Evolutionary conservation across 495 filamentous ascomycete genomes (phyloP), one percentile per base, ranked within the genome.

Genomic region (Tetracladium setigerum): DNA sequence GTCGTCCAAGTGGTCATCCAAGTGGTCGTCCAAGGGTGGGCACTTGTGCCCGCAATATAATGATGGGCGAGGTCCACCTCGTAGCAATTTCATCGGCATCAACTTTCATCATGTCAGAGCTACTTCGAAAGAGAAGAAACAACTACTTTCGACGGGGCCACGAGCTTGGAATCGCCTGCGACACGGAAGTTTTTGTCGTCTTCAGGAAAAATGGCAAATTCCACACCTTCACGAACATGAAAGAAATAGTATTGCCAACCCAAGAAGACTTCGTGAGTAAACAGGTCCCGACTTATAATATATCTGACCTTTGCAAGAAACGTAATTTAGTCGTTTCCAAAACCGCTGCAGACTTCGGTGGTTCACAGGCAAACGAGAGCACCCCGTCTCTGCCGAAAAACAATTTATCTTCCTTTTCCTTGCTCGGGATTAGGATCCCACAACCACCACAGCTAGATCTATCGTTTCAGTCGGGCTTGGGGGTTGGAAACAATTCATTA

Each of bases 51-150:
- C 10, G 14, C 30, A 7, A 35, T 43, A 36, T 36, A 46, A 36
- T 13, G 14, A 9, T 16, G 17, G 27, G 27, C 38, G 17, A 15
- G 33, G 18, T 33, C 24, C 27, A 32, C 10, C n/a, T n/a, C n/a
- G n/a, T n/a, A n/a, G n/a, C n/a, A n/a, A n/a, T n/a, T n/a, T n/a
- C n/a, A n/a, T n/a, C n/a, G n/a, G n/a, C n/a, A n/a, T n/a, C n/a
- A n/a, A n/a, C n/a, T n/a, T n/a, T n/a, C n/a, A 18, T 12, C 8
- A 54, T 43, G 22, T 18, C 37, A 16, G 40, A 54, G 35, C 16
- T 44, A 30, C 49, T 54, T 49, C 34, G 27, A 11, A 54, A 45
- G 38, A 22, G n/a, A 16, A 47, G 35, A 39, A 49, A 49, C 11
- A 54, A 45, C 33, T 54, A 30, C 35, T 49, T 54, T 16, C 41